Evolutionary conservation across 2,329 filamentous ascomycete species (phyloP), one percentile per base, ranked within the genome.

Genomic region (Trichoderma sp.): DNA sequence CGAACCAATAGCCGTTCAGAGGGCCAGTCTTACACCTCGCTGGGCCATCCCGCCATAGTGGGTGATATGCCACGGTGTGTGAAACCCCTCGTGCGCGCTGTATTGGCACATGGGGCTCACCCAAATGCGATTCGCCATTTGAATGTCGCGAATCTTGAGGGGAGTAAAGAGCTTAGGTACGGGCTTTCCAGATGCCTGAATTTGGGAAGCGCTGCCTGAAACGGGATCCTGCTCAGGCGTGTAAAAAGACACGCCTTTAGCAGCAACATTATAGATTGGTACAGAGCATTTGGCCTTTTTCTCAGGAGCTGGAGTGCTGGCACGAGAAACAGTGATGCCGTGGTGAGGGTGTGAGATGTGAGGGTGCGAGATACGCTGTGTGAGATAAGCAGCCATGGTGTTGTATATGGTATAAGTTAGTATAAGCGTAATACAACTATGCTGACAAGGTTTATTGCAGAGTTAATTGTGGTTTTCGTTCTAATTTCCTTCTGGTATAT

Each of bases 41-140:
- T 87, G 84, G 29, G 90, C 82, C 68, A 93, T 92, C 27, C 89
- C 89, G 9, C 91, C 90, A n/a, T 92, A 80, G 72, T 93, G 91
- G 3, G 90, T 86, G 54, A 90, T 75, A 75, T 93, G 90, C 89
- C 89, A 93, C 71, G 85, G 79, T 0, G 87, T 91, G 70, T 86
- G 83, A 74, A 91, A 88, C 15, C 91, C 79, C 25, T 80, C 74
- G 10, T 77, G 67, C 10, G 80, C 77, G 5, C 77, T 80, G 73
- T 82, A 83, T 67, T 84, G 82, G 68, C 82, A 84, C 58, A 84
- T 76, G 0, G 83, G 82, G 7, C 80, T 77, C 34, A 82, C 70
- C 50, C 80, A 77, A 57, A 84, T 75, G 13, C 82, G 80, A 71
- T 84, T 84, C 42, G 77, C 79, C 63, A 84, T 74, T 4, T 76